phyloP scores from a whole-genome alignment of 2,329 filamentous ascomycete genomes.

The Paracoccidioides brasiliensis region DNA sequence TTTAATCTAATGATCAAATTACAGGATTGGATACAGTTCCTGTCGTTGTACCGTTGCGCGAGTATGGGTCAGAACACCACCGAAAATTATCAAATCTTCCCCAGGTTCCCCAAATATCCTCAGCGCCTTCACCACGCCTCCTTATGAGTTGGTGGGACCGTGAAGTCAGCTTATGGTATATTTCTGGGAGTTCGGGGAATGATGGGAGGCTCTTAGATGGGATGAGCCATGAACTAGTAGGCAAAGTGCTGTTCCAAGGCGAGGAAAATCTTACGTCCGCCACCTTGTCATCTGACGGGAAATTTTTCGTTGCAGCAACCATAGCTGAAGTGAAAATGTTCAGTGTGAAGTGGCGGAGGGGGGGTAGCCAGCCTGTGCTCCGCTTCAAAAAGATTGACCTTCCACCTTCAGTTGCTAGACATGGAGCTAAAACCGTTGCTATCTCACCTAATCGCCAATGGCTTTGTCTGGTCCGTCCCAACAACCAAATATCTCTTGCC shows the following conservation, averaged over 20 bases:
- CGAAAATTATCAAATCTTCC: conserved; percentile 72
- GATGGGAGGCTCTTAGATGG: conserved; percentile 28
- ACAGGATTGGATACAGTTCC: conserved; percentile 74
- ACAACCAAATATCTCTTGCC: conserved; percentile 45
- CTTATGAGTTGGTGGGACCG: conserved; percentile 87
- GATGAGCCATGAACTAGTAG: conserved; percentile 41
- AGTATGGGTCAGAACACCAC: conserved; percentile 67
- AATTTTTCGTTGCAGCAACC: conserved; percentile 64
- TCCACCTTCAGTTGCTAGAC: conserved; percentile 41
- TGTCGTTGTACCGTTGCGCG: conserved; percentile 65
- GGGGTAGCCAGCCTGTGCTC: conserved; percentile 46
- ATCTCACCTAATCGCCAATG: conserved; percentile 37
- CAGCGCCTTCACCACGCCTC: conserved; percentile 59
- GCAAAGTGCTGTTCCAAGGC: conserved; percentile 52
- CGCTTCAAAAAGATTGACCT: conserved; percentile 58
- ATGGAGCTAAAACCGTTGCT: conserved; percentile 54
- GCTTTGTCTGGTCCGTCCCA: conserved; percentile 43
- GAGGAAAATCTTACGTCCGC: conserved; percentile 75
- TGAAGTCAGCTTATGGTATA: conserved; percentile 70
- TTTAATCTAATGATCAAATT: conserved; percentile 1
- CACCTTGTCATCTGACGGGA: conserved; percentile 57
- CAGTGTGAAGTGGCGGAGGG: conserved; percentile 44
- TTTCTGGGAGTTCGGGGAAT: conserved; percentile 38
- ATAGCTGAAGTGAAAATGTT: conserved; percentile 65
- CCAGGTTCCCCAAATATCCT: conserved; percentile 59